phyloP scores from a whole-genome alignment of 352 stramenopile species.

The Phytophthora pinifolia region DNA sequence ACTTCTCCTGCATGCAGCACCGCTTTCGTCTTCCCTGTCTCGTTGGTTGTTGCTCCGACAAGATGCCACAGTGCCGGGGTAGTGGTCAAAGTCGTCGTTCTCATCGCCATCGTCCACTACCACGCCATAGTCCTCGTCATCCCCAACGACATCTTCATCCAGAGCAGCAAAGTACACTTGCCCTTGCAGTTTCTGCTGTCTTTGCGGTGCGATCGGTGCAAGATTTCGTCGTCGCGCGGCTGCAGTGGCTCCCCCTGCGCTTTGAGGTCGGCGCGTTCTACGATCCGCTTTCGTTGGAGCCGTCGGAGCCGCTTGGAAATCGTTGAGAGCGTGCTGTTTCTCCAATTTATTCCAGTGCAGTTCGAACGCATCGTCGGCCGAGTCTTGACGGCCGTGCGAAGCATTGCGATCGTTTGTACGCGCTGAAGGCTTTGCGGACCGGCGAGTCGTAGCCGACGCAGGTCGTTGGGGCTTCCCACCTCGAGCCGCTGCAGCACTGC shows the following conservation, averaged over 20 bases:
- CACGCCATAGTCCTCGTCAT: conserved; percentile 48
- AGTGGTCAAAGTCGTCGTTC: conserved; percentile 34
- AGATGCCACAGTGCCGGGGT: conserved; percentile 13
- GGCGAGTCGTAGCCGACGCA: conserved; percentile 22
- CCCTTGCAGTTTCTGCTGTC: conserved; percentile 14
- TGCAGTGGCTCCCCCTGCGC: conserved; percentile 23
- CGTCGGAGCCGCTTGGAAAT: conserved; percentile 4
- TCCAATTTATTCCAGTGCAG: conserved; percentile 48
- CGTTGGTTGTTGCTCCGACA: conserved; percentile 11
- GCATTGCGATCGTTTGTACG: conserved; percentile 3
- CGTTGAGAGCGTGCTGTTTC: conserved; percentile 30
- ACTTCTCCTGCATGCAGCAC: background rate
- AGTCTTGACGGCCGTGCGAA: background rate
- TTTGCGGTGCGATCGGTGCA: conserved; percentile 1
- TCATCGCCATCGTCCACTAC: conserved; percentile 41
- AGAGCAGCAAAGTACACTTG: conserved; percentile 26
- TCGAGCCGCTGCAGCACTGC: conserved; percentile 4
- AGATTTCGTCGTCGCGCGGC: conserved; percentile 10
- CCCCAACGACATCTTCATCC: conserved; percentile 32
- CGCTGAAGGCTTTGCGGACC: conserved; percentile 32
- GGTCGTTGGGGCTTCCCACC: conserved; percentile 16
- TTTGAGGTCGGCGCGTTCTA: conserved; percentile 39
- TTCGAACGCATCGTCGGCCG: conserved; percentile 28
- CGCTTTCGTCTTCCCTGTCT: background rate
- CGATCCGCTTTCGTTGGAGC: conserved; percentile 4